Base-by-base conservation (phyloP, 331 rosid genomes). In the Dryas integrifolia region DNA sequence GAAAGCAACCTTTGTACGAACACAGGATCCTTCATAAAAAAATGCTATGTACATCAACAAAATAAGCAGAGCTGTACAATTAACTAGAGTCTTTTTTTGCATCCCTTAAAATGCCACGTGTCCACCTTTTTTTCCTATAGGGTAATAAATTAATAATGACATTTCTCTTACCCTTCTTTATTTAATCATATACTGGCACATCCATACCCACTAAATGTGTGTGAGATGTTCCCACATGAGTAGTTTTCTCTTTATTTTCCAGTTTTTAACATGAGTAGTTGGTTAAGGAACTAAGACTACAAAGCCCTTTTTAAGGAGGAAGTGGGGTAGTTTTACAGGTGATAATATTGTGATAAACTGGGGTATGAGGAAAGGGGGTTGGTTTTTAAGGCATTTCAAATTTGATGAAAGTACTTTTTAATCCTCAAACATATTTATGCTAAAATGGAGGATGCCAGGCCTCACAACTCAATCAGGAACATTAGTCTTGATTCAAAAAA, bases 391-490 rank as follows among this genome's bases (percentile, higher is more conserved):
- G 43, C 44, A 26, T 38, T 38, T 53, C 40, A 21, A 9, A 30
- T 26, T 2, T 43, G 3, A 21, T 16, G n/a, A 57, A 40, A 3
- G 74, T 12, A 18, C 24, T 10, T 58, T 69, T 45, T 70, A 56
- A 46, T 58, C 40, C 53, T 70, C 44, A 4, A 24, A 43, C 41
- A 41, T 43, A 13, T 56, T 18, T 13, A 21, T 7, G 26, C 13
- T 43, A 7, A 9, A 70, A 40, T 10, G 0, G 13, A 63, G 50
- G 53, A 43, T 9, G 30, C 43, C 39, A 63, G 16, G 26, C 40
- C 61, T 70, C 61, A 9, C 56, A 46, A 26, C 66, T 53, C 10
- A 55, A 47, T 50, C 38, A 56, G 45, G 12, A 76, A 68, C 40
- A 43, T 11, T 58, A 21, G 15, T 44, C 64, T 18, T 9, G 41